Conservation (phyloP, 768 basidiomycete species). For the Trametes cingulata region DNA sequence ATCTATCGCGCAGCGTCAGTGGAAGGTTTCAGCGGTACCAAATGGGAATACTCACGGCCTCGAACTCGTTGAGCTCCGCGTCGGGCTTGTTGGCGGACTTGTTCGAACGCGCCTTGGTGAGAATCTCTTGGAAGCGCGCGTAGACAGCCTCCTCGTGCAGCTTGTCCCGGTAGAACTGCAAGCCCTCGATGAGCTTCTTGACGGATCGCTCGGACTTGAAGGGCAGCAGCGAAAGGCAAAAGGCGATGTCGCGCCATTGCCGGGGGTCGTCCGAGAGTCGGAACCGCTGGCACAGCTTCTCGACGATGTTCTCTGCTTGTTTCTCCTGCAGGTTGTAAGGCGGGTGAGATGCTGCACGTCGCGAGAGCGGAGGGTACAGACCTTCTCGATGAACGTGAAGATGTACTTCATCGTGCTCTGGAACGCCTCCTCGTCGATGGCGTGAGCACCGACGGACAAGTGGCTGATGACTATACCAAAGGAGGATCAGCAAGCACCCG, state of each 20-base stretch:
- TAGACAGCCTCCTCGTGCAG: slow-evolving; percentile 86
- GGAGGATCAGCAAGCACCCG: not conserved
- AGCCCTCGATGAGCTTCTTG: slow-evolving; percentile 92
- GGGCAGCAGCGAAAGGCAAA: slow-evolving; percentile 89
- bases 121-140: slow-evolving; percentile 82
- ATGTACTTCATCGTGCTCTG: slow-evolving; percentile 93
- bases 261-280: slow-evolving; percentile 82
- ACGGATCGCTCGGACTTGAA: slow-evolving; percentile 97
- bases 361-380: slow-evolving; percentile 30
- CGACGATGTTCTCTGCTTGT: slow-evolving; percentile 96
- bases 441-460: slow-evolving; percentile 85
- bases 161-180: slow-evolving; percentile 95
- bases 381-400: slow-evolving; percentile 97
- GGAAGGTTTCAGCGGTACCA: not conserved
- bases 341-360: not conserved
- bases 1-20: slow-evolving; percentile 49
- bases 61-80: slow-evolving; percentile 92
- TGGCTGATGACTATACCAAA: slow-evolving; percentile 86
- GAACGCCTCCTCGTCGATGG: slow-evolving; percentile 91
- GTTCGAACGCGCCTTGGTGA: slow-evolving; percentile 89
- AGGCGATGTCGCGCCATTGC: slow-evolving; percentile 98
- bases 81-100: slow-evolving; percentile 93
- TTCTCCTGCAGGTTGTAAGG: slow-evolving; percentile 67
- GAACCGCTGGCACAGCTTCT: slow-evolving; percentile 97
- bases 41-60: slow-evolving; percentile 56